A percentile compares a stretch with the other conserved stretches of the same genome.
phyloP scores from a whole-genome alignment of 768 basidiomycete species.

The Pleurotus cornucopiae region DNA sequence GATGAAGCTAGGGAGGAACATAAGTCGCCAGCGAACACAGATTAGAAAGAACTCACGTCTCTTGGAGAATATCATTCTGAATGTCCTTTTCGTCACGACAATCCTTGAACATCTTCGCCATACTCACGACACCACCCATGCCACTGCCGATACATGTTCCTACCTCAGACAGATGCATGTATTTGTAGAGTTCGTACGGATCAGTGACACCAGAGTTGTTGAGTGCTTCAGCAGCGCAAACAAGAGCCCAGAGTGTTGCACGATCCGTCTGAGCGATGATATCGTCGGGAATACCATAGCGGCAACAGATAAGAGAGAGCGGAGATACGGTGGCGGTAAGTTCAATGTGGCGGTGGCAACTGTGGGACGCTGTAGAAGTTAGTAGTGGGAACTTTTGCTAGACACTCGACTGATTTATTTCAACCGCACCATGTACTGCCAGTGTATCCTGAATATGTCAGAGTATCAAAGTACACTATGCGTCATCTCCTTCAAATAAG shows the following conservation, averaged over 20 bases:
- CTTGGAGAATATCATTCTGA: conserved; percentile 97
- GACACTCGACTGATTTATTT: too few species aligned
- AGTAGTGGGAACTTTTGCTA: too few species aligned
- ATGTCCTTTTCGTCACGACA: conserved; percentile 97
- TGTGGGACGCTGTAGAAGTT: too few species aligned
- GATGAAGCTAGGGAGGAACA: conserved; percentile 68
- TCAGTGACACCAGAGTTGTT: conserved; percentile 97
- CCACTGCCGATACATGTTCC: conserved; percentile 93
- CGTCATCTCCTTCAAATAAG: too few species aligned
- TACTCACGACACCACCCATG: conserved; percentile 92
- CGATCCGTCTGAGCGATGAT: conserved; percentile 94
- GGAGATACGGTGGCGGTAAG: too few species aligned
- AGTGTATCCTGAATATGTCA: too few species aligned
- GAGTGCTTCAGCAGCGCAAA: conserved; percentile 91
- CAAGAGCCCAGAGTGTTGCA: conserved; percentile 92
- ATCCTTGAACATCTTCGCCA: conserved; percentile 98
- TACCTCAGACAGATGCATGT: conserved; percentile 95
- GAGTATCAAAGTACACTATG: too few species aligned
- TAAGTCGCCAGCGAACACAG: conserved; percentile 7
- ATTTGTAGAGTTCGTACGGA: conserved; percentile 95
- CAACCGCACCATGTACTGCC: too few species aligned
- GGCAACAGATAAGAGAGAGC: conserved; percentile 25
- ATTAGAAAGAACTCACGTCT: conserved; percentile 65
- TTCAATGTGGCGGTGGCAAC: too few species aligned
- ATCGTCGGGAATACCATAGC: conserved; percentile 95